These are phyloP conservation scores for Aquilaria sinensis DNA, from an alignment of 345 rosid species.

Conservation along the genomic window DNA sequence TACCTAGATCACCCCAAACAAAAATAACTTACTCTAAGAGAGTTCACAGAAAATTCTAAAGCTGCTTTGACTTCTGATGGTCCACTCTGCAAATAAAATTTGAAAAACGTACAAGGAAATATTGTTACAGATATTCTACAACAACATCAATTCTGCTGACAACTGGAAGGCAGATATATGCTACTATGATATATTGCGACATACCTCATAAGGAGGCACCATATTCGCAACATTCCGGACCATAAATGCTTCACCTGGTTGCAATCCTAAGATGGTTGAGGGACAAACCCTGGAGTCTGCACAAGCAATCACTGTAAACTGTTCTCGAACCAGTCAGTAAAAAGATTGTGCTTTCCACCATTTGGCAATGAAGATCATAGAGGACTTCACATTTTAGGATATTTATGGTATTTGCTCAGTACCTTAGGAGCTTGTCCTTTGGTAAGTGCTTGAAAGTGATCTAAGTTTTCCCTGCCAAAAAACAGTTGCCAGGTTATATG, in stretches of 20 bases:
- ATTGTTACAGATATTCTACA: slow-evolving; percentile 1
- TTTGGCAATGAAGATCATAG: not conserved
- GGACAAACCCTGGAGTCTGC: slow-evolving; percentile 99
- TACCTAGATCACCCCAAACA: not conserved
- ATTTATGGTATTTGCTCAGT: not conserved
- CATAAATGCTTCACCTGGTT: slow-evolving; percentile 95
- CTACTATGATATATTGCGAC: not conserved
- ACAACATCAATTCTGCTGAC: not conserved
- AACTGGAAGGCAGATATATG: not conserved
- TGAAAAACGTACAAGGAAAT: not conserved
- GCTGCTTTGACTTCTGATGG: slow-evolving; percentile 97
- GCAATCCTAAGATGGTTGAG: slow-evolving; percentile 75
- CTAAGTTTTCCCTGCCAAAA: slow-evolving; percentile 62
- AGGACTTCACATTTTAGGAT: no score
- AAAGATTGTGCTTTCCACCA: not conserved
- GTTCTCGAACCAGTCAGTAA: slow-evolving; percentile 33
- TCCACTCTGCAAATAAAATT: slow-evolving; percentile 53
- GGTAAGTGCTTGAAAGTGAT: slow-evolving; percentile 60
- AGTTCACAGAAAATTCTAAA: slow-evolving; percentile 83
- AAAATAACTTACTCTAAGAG: slow-evolving; percentile 54
- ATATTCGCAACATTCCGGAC: slow-evolving; percentile 89
- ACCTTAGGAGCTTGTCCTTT: slow-evolving; percentile 87
- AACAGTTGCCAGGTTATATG: slow-evolving; percentile 11
- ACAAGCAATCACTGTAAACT: slow-evolving; percentile 97
- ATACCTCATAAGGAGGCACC: slow-evolving; percentile 85